These are phyloP conservation scores for Phytophthora ramorum DNA, from an alignment of 352 stramenopile species.

Conservation along the genomic window DNA sequence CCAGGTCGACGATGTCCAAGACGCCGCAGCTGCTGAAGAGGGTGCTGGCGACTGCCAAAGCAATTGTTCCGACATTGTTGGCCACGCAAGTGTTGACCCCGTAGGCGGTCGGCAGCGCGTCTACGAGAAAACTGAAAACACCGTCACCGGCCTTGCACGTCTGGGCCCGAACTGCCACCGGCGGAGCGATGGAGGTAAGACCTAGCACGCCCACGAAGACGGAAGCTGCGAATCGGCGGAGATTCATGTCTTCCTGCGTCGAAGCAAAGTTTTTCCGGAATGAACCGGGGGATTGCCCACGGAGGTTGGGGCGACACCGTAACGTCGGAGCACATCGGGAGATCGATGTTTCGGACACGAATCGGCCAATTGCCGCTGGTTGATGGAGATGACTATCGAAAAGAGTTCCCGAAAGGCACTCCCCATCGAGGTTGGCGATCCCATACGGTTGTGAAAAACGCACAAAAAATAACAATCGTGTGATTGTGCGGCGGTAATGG, in stretches of 20 bases:
- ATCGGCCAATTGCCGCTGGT: slow-evolving; percentile 18
- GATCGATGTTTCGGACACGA: slow-evolving; percentile 14
- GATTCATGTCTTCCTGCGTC: slow-evolving; percentile 28
- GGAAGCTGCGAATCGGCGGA: slow-evolving; percentile 25
- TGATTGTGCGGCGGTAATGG: slow-evolving; percentile 15
- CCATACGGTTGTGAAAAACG: slow-evolving; percentile 33
- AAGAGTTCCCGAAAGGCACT: neutral
- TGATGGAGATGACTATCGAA: slow-evolving; percentile 21
- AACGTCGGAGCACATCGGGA: slow-evolving; percentile 30
- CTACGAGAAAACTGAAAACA: slow-evolving; percentile 36
- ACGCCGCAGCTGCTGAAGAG: slow-evolving; percentile 47
- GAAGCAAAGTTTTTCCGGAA: slow-evolving; percentile 22
- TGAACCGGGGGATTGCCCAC: slow-evolving; percentile 15
- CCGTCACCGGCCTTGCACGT: slow-evolving; percentile 32
- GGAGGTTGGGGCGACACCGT: neutral
- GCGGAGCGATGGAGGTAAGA: slow-evolving; percentile 10
- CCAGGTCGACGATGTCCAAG: slow-evolving; percentile 42
- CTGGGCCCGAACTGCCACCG: slow-evolving; percentile 23
- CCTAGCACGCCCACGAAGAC: slow-evolving; percentile 21
- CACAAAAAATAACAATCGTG: slow-evolving; percentile 21
- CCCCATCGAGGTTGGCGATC: slow-evolving; percentile 28
- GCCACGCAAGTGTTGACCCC: slow-evolving; percentile 58
- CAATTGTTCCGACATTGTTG: slow-evolving; percentile 50
- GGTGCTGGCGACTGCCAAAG: slow-evolving; percentile 34
- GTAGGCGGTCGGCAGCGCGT: slow-evolving; percentile 40